Base-by-base conservation (phyloP, 1,284 basidiomycete genomes). In the Cryptococcus wingfieldii region DNA sequence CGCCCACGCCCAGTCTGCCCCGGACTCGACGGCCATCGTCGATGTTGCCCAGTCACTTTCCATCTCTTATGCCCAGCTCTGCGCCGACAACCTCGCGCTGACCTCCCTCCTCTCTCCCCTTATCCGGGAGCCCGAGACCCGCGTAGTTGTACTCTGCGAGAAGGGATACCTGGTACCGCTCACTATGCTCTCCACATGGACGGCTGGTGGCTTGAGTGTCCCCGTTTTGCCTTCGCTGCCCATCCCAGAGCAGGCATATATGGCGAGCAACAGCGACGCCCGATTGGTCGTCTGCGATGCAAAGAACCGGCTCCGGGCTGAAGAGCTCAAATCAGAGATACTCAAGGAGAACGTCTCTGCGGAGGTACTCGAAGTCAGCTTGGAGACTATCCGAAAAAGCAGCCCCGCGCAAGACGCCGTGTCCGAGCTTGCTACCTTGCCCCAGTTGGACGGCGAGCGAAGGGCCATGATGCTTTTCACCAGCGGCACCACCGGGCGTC, bases 381-480 rank as follows among this genome's bases (percentile, higher is more conserved):
- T 66, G 16, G 57, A 50, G 2, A 23, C 31, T 16, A 27, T 44
- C 41, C 47, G 53, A 16, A 25, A 50, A 3, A 38, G 34, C 8
- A 23, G 7, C 7, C 9, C 9, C n/a, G 25, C 12, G 14, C n/a
- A 47, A 34, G n/a, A 14, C 14, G 44, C 37, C 10, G 49, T 59
- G 4, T 25, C 46, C 4, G 43, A 14, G 4, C 39, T 59, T 12
- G 42, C 23, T 7, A 23, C 44, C 5, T 46, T 60, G 14, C 16
- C 52, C 23, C 53, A 37, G 39, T 54, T 72, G 38, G 62, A 65
- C 23, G 59, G 59, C 23, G 59, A 67, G 10, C 53, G 65, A 12
- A 61, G 64, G 19, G 68, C 69, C 14, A 71, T 76, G 65, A 74
- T 76, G 70, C 63, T 76, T 13, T 76, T 70, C 57, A 76, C 74